Percentiles rank a stretch among this genome's conserved stretches.
Evolutionary conservation across 306 rosid species (phyloP).

Genomic region (Glycine latifolia): DNA sequence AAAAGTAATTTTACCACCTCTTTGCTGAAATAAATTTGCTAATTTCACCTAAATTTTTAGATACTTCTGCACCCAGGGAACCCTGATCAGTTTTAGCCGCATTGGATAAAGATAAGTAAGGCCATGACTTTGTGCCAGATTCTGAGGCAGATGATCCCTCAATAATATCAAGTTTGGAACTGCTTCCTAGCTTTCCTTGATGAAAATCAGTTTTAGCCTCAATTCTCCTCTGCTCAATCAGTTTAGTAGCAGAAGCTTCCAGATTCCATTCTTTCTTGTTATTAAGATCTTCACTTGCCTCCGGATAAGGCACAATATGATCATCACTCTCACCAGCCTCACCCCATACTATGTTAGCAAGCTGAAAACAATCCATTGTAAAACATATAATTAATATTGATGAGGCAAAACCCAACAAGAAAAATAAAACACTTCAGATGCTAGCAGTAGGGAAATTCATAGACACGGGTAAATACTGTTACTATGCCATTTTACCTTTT

Average conservation of each 20-base stretch:
- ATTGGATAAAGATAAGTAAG: constrained; percentile 51
- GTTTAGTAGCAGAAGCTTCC: constrained; percentile 51
- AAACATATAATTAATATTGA: constrained; percentile 34
- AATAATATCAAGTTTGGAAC: constrained; percentile 43
- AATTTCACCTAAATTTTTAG: constrained; percentile 50
- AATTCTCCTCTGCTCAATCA: constrained; percentile 55
- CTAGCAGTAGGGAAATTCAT: neutral
- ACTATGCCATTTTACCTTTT: neutral
- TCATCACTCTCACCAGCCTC: constrained; percentile 73
- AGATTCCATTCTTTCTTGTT: constrained; percentile 64
- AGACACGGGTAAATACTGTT: neutral
- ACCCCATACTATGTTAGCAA: constrained; percentile 78
- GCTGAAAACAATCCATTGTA: constrained; percentile 56
- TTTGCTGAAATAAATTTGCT: constrained; percentile 42
- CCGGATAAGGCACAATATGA: constrained; percentile 76
- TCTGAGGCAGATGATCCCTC: constrained; percentile 58
- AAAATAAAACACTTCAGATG: neutral
- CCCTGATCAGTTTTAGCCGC: constrained; percentile 46
- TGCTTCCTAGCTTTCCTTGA: constrained; percentile 52
- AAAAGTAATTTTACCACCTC: constrained; percentile 27
- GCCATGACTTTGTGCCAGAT: constrained; percentile 57
- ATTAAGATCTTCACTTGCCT: constrained; percentile 64
- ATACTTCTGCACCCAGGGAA: constrained; percentile 55
- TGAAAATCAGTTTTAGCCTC: constrained; percentile 51
- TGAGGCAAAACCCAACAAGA: constrained; percentile 24